Conservation (phyloP, 306 rosid species). For the Macrotyloma uniflorum region DNA sequence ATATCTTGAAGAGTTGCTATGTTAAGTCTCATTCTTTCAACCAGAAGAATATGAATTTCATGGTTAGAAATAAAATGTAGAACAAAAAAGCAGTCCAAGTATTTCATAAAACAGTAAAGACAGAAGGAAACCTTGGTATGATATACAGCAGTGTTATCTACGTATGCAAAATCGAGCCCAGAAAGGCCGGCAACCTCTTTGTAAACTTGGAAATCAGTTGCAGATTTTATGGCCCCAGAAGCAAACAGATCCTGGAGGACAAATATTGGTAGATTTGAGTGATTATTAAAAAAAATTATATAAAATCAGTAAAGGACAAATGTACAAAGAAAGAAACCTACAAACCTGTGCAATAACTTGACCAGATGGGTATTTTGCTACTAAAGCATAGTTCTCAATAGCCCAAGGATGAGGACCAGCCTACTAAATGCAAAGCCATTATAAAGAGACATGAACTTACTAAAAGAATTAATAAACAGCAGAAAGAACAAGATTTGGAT, state of each 20-base stretch:
- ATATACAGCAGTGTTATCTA: conserved; percentile 87
- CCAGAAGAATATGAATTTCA: conserved; percentile 5
- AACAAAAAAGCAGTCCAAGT: conserved; percentile 12
- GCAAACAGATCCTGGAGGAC: conserved; percentile 80
- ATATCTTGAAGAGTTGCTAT: neutral
- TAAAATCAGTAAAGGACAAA: neutral
- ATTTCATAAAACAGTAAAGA: conserved; percentile 32
- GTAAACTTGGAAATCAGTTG: conserved; percentile 94
- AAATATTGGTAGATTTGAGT: conserved; percentile 33
- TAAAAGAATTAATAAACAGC: conserved; percentile 14
- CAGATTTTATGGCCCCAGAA: conserved; percentile 90
- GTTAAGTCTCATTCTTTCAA: conserved; percentile 14
- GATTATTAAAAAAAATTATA: conserved; percentile 16
- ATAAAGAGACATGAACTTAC: conserved; percentile 23
- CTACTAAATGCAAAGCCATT: conserved; percentile 51
- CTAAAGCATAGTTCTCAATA: conserved; percentile 78
- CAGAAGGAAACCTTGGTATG: conserved; percentile 85
- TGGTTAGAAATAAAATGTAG: conserved; percentile 28
- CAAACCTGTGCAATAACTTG: conserved; percentile 80
- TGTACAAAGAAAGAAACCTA: conserved; percentile 19
- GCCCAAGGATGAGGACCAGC: conserved; percentile 98
- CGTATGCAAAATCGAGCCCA: conserved; percentile 91
- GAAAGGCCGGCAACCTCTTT: conserved; percentile 90
- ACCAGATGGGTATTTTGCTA: conserved; percentile 89
- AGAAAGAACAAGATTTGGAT: conserved; percentile 18